Evolutionary conservation across 2,329 filamentous ascomycete species (phyloP).

Genomic region (Aureobasidium melanogenum): DNA sequence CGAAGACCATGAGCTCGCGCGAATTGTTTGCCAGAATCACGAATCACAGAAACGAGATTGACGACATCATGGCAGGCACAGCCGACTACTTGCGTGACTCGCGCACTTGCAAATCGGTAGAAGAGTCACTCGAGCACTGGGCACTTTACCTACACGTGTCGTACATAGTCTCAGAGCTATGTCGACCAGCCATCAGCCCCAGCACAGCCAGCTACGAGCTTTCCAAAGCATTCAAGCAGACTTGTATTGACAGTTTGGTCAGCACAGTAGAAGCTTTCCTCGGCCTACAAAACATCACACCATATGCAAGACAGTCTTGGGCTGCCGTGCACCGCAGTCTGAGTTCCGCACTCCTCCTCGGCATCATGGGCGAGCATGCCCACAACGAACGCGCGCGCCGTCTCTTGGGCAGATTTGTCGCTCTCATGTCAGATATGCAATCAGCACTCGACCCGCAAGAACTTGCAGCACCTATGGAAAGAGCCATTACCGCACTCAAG

Average conservation of each 20-base stretch:
- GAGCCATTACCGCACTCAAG: slow-evolving; percentile 37
- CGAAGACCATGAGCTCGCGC: slow-evolving; percentile 45
- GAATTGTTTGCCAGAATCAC: slow-evolving; percentile 44
- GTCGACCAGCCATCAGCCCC: slow-evolving; percentile 50
- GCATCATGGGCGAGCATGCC: slow-evolving; percentile 35
- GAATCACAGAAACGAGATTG: slow-evolving; percentile 48
- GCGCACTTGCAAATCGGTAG: slow-evolving; percentile 36
- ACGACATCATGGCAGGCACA: slow-evolving; percentile 49
- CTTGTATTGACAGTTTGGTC: slow-evolving; percentile 46
- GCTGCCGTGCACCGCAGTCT: slow-evolving; percentile 35
- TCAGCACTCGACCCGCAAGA: slow-evolving; percentile 39
- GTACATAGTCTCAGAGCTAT: slow-evolving; percentile 55
- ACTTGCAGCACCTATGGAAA: slow-evolving; percentile 38
- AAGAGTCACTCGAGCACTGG: slow-evolving; percentile 51
- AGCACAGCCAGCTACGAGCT: slow-evolving; percentile 36
- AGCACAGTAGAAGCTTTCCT: slow-evolving; percentile 53
- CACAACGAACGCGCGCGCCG: slow-evolving; percentile 37
- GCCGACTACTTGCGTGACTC: slow-evolving; percentile 49
- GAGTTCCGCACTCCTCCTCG: slow-evolving; percentile 36
- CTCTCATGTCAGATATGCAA: slow-evolving; percentile 38
- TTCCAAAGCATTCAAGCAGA: slow-evolving; percentile 40
- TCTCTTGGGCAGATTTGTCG: slow-evolving; percentile 38
- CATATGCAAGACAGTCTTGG: slow-evolving; percentile 35
- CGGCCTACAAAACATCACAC: slow-evolving; percentile 46
- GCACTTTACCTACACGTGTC: slow-evolving; percentile 53